These are phyloP conservation scores for Phytomonas serpens DNA, from an alignment of 208 protist genomes.

Conservation along the genomic window DNA sequence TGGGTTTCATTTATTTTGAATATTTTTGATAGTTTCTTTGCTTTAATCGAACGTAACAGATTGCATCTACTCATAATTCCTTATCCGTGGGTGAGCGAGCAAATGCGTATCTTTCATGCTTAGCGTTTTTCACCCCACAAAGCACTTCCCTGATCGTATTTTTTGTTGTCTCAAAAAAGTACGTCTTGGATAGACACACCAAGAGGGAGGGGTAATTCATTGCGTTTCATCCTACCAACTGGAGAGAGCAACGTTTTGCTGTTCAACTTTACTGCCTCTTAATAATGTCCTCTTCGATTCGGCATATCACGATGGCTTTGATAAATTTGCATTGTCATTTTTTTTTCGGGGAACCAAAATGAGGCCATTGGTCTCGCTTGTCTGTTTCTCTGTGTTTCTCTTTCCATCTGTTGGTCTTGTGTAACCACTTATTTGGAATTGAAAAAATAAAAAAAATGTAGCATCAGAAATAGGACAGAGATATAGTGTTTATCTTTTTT, in stretches of 20 bases:
- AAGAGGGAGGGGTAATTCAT: too few species aligned
- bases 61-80: neutral
- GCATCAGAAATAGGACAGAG: neutral
- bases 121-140: neutral
- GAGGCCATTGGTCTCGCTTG: neutral
- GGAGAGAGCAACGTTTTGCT: neutral
- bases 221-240: too few species aligned
- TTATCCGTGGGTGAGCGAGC: neutral
- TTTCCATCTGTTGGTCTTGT: neutral
- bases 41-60: neutral
- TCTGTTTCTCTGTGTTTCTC: neutral
- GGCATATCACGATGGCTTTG: neutral
- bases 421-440: neutral
- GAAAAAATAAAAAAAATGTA: neutral
- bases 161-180: too few species aligned
- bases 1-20: neutral
- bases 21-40: neutral
- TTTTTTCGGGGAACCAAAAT: neutral
- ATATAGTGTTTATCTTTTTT: neutral
- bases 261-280: neutral
- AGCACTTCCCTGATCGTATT: too few species aligned
- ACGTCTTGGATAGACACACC: too few species aligned
- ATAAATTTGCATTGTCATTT: neutral
- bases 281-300: neutral
- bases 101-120: neutral